These are phyloP conservation scores for Nannochloropsis oceanica DNA, from an alignment of 108 stramenopile species.

Conservation along the genomic window DNA sequence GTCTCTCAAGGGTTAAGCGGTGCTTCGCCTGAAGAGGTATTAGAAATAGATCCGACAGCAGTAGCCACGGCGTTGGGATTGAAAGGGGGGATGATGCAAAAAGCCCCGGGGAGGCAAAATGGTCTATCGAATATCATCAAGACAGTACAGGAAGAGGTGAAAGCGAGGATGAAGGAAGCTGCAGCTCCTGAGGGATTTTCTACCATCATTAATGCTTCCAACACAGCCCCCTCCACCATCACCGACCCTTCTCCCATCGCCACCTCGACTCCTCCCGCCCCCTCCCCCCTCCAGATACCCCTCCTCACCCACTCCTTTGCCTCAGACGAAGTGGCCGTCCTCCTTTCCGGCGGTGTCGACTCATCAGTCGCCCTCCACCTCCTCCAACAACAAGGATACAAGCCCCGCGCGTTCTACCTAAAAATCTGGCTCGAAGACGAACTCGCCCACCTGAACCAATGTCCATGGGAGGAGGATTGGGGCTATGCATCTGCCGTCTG, in stretches of 20 bases:
- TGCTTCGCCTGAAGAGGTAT: not conserved
- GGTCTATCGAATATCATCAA: not conserved
- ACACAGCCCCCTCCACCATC: not conserved
- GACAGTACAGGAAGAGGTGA: not conserved
- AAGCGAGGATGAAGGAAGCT: not conserved
- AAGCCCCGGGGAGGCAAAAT: not conserved
- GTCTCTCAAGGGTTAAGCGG: not conserved
- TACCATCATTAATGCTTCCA: not conserved
- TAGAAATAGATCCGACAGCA: not conserved
- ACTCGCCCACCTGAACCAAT: slow-evolving; percentile 72
- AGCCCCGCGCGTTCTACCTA: slow-evolving; percentile 82
- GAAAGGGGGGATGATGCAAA: not conserved
- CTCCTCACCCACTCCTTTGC: not conserved
- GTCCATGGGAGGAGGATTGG: slow-evolving; percentile 87
- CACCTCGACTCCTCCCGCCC: not conserved
- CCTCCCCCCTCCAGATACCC: not conserved
- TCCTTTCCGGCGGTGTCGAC: slow-evolving; percentile 90
- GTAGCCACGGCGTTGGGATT: not conserved
- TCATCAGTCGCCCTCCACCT: slow-evolving; percentile 79
- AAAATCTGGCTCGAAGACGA: slow-evolving; percentile 97
- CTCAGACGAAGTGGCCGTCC: slow-evolving; percentile 53
- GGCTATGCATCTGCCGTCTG: slow-evolving; percentile 58
- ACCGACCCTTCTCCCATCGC: not conserved
- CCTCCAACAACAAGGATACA: slow-evolving; percentile 56
- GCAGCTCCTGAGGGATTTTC: not conserved